These are phyloP conservation scores for Exophiala viscosa DNA, from an alignment of 2,329 filamentous ascomycete genomes.

Conservation along the genomic window DNA sequence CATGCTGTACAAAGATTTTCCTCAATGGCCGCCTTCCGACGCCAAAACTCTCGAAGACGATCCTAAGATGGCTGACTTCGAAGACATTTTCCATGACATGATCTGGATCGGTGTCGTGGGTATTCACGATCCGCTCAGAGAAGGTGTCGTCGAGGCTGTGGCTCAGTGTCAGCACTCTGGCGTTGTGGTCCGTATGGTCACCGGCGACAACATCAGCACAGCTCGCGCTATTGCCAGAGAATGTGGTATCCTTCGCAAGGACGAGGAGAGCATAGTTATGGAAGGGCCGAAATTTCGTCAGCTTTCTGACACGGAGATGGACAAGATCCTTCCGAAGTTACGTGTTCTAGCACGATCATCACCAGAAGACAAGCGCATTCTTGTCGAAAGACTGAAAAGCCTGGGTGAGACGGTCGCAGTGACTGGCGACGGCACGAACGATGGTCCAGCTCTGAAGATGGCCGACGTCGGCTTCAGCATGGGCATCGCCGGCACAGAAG, in stretches of 20 bases:
- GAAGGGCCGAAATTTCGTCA: conserved; percentile 65
- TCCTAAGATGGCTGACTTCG: conserved; percentile 60
- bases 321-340: conserved; percentile 55
- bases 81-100: conserved; percentile 68
- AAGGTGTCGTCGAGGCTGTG: conserved; percentile 65
- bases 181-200: conserved; percentile 71
- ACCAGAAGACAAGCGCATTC: conserved; percentile 63
- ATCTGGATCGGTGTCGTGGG: conserved; percentile 68
- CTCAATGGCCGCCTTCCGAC: conserved; percentile 61
- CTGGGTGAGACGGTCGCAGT: conserved; percentile 60
- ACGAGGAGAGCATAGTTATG: conserved; percentile 59
- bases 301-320: conserved; percentile 58
- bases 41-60: conserved; percentile 59
- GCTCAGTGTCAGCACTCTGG: conserved; percentile 64
- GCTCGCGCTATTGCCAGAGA: conserved; percentile 70
- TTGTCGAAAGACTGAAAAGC: conserved; percentile 60
- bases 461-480: conserved; percentile 67
- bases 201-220: conserved; percentile 68
- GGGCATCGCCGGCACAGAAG: conserved; percentile 64
- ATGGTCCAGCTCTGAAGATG: conserved; percentile 62
- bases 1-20: conserved; percentile 69
- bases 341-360: conserved; percentile 64
- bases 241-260: conserved; percentile 62
- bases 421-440: conserved; percentile 66
- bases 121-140: conserved; percentile 70